A percentile compares a stretch with the other conserved stretches of the same genome.
phyloP scores from a whole-genome alignment of 2,329 filamentous ascomycete genomes.

The Onygena corvina region DNA sequence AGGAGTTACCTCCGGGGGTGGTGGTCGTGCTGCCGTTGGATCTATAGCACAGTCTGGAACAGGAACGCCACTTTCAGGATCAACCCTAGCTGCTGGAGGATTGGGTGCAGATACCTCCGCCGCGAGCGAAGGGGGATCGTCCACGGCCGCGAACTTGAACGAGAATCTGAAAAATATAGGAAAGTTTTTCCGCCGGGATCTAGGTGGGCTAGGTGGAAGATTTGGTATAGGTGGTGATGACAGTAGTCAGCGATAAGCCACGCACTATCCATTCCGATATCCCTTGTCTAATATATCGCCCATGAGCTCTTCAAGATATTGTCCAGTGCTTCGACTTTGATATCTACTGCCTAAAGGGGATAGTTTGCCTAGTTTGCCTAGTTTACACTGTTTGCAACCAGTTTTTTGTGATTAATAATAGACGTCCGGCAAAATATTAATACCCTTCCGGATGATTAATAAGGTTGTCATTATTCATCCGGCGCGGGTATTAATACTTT shows the following conservation, averaged over 20 bases:
- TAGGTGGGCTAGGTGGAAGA: slow-evolving; percentile 60
- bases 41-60: slow-evolving; percentile 17
- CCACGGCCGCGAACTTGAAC: slow-evolving; percentile 54
- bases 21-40: slow-evolving; percentile 18
- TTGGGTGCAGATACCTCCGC: slow-evolving; percentile 17
- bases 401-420: background rate
- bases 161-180: slow-evolving; percentile 92
- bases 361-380: background rate
- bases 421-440: background rate
- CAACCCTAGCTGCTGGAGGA: slow-evolving; percentile 18
- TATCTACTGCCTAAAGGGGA: too few relatives aligned
- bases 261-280: background rate
- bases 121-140: background rate
- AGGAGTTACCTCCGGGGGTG: slow-evolving; percentile 24
- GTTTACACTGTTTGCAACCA: background rate
- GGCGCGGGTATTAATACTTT: too few relatives aligned
- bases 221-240: slow-evolving; percentile 50
- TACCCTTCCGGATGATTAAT: background rate
- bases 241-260: slow-evolving; percentile 11
- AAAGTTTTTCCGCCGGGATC: slow-evolving; percentile 87
- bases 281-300: background rate
- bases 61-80: slow-evolving; percentile 18
- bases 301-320: background rate
- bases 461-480: background rate
- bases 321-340: too few relatives aligned